These are phyloP conservation scores for Claviceps paspali DNA, from an alignment of 2,329 filamentous ascomycete species.

Conservation along the genomic window DNA sequence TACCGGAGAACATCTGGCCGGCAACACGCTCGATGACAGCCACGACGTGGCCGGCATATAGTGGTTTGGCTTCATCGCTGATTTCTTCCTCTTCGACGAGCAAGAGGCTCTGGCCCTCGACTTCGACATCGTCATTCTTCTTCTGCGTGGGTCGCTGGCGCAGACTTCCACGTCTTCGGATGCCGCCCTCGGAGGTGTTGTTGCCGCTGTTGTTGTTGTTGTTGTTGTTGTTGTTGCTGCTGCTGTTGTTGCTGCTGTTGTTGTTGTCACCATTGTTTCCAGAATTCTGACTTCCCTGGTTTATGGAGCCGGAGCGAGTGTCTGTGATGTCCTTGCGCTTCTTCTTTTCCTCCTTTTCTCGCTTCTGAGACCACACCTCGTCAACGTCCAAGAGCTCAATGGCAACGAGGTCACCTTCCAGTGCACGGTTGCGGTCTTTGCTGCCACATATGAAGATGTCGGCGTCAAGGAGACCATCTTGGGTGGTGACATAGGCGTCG, in stretches of 20 bases:
- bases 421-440: constrained; percentile 92
- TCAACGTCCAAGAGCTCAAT: constrained; percentile 94
- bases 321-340: constrained; percentile 98
- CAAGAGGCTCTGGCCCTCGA: constrained; percentile 91
- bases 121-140: constrained; percentile 99
- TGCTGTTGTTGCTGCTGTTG: too few relatives aligned
- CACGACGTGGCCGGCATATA: constrained; percentile 94
- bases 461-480: constrained; percentile 74
- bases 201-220: constrained; percentile 40
- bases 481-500: constrained; percentile 91
- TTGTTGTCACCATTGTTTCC: constrained; percentile 46
- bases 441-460: constrained; percentile 99
- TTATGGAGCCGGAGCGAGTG: constrained; percentile 62
- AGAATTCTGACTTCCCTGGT: constrained; percentile 51
- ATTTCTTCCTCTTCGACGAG: constrained; percentile 98
- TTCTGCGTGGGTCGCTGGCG: constrained; percentile 96
- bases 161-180: constrained; percentile 85
- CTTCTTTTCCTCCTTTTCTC: constrained; percentile 99
- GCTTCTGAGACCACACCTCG: constrained; percentile 97
- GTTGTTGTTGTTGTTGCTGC: constrained; percentile 21
- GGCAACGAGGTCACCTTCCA: constrained; percentile 91
- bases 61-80: constrained; percentile 91
- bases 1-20: constrained; percentile 98
- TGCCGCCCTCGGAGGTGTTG: constrained; percentile 59
- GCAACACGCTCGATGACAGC: constrained; percentile 94